Percentiles rank a stretch among this genome's conserved stretches.
Conservation (phyloP, 306 rosid species). For the Morella rubra region DNA sequence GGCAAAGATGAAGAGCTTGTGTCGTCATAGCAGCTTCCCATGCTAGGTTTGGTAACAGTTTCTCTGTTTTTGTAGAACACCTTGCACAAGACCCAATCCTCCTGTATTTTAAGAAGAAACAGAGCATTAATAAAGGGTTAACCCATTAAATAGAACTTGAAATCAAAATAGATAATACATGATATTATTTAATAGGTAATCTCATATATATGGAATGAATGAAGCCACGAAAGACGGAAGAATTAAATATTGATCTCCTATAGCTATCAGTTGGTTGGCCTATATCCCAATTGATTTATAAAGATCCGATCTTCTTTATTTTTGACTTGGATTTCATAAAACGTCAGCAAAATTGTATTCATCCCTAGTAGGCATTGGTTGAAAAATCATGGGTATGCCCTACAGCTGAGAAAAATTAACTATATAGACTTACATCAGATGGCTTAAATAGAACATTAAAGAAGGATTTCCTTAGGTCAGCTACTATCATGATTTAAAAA, state of each 20-base stretch:
- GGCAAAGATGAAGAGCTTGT: slow-evolving; percentile 64
- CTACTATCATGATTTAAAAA: slow-evolving; percentile 36
- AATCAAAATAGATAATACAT: neutral
- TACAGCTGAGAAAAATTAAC: slow-evolving; percentile 14
- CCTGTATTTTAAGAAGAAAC: slow-evolving; percentile 35
- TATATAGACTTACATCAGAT: slow-evolving; percentile 29
- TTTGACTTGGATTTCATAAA: slow-evolving; percentile 1
- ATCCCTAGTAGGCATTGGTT: neutral
- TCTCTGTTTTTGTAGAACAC: slow-evolving; percentile 73
- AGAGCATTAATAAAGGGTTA: neutral
- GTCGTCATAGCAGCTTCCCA: slow-evolving; percentile 64
- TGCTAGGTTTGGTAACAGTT: slow-evolving; percentile 35
- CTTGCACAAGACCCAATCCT: slow-evolving; percentile 89
- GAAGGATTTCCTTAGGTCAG: slow-evolving; percentile 56
- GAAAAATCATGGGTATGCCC: slow-evolving; percentile 6
- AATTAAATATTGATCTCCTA: neutral
- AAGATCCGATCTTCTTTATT: neutral
- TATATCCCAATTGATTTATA: neutral
- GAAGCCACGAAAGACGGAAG: neutral
- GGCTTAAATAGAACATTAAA: slow-evolving; percentile 25
- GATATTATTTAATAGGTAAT: neutral
- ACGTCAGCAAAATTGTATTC: neutral
- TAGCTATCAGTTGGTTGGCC: neutral
- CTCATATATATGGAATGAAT: neutral
- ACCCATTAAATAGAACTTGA: neutral